Base-by-base conservation (phyloP, 1,139 yeast species). In the Lodderomyces parapsilosis region DNA sequence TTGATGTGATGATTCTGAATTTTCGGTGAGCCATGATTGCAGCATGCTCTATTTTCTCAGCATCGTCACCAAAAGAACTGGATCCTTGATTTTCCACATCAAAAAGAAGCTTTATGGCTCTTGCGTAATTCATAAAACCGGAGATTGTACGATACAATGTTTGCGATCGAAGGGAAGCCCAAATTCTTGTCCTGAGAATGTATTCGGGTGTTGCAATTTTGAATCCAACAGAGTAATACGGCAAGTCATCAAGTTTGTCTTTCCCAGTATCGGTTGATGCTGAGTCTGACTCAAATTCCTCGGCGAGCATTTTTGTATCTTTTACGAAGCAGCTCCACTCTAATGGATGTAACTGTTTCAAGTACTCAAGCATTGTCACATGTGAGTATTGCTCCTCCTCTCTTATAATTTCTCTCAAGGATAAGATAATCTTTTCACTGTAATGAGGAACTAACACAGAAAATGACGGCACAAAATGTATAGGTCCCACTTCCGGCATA, bases 131-230 rank as follows among this genome's bases (percentile, higher is more conserved):
- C 82, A 77, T 77, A 49, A 78, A 78, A 1, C 83, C 83, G 1
- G 81, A 68, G 14, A 78, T 66, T 1, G 83, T 78, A 41, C 83
- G 63, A 49, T 73, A 78, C 18, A 78, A 59, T 0, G 83, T 78
- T 53, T 78, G 83, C 2, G 80, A 67, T 51, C 83, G 62, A 41
- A 78, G 60, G 0, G 82, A 77, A 1, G 83, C 81, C 83, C 83
- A 78, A 14, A 78, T 70, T 49, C 83, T 56, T 1, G 83, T 77
- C 52, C 83, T 60, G 44, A 77, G 54, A 18, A 75, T 66, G 50
- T 74, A 76, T 42, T 76, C 81, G 0, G 81, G 81, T 0, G 80
- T 69, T 1, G 81, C 80, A 34, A 74, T 65, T 50, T 76, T 77
- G 53, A 71, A 78, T 0, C 82, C 83, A 38, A 76, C 73, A 6